Base-by-base conservation (phyloP, 2,329 filamentous ascomycete species). In the Microsporum ferrugineum region DNA sequence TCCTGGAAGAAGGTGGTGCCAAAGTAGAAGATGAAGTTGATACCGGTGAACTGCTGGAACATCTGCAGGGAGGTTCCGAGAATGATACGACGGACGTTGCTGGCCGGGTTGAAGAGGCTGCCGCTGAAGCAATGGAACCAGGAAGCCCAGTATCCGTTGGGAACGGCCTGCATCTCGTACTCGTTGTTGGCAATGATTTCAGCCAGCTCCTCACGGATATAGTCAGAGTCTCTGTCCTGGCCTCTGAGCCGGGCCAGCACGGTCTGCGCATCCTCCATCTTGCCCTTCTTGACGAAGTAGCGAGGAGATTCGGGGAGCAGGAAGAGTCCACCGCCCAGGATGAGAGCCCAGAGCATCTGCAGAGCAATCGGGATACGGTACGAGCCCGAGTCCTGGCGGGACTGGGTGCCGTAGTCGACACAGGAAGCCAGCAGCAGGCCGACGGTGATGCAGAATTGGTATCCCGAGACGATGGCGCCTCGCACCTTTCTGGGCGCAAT, bases 1-100 rank as follows among this genome's bases (percentile, higher is more conserved):
- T 85, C 84, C 76, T 88, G 76, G 78, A 95, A 88, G 84, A 95
- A 95, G 63, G 88, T 84, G 38, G 88, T 91, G 39, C 88, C 89
- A 78, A 86, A 89, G 78, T 89, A 66, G 80, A 91, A 94, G 80
- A 94, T 89, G 77, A 92, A 95, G 82, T 95, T 95, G 77, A 95
- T 88, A 79, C 90, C 89, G 31, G 88, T 91, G 84, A 83, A 66
- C 75, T 88, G 86, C 75, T 89, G 87, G 85, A 89, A 88, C 86
- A 89, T 89, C 79, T 89, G 87, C 38, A 89, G 79, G 31, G 85
- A 86, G 51, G 84, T 87, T 68, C 87, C 87, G 51, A 89, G 79
- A 62, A 89, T 84, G 31, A 86, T 87, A 66, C 85, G 83, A 69
- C 87, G 86, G 61, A 88, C 60, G 66, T 78, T 78, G 69, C 79